These are phyloP conservation scores for Cryptococcus deneoformans DNA, from an alignment of 1,284 basidiomycete species.

Conservation along the genomic window DNA sequence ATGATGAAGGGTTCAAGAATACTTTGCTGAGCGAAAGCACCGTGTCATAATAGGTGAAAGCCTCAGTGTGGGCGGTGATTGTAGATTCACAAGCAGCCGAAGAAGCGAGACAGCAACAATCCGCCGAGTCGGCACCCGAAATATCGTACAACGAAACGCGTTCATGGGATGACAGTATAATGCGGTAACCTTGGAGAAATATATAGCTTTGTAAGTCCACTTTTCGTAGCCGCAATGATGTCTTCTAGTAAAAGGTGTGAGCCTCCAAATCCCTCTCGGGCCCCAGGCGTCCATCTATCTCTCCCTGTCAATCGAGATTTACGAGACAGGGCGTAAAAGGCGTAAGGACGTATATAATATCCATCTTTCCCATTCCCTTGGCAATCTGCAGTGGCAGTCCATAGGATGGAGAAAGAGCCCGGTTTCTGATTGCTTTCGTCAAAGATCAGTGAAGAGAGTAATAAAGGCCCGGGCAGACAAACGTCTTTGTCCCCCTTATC, in stretches of 20 bases:
- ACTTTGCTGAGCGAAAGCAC: constrained; percentile 5
- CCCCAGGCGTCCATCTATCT: constrained; percentile 18
- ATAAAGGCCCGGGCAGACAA: constrained; percentile 26
- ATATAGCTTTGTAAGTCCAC: background rate
- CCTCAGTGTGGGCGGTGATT: constrained; percentile 91
- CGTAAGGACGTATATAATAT: constrained; percentile 21
- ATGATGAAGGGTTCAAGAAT: background rate
- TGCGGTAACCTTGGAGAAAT: background rate
- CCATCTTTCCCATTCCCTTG: background rate
- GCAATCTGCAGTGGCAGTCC: background rate
- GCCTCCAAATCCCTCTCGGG: constrained; percentile 1
- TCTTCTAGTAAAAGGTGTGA: constrained; percentile 41
- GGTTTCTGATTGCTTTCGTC: constrained; percentile 17
- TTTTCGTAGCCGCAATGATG: constrained; percentile 27
- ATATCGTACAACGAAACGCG: constrained; percentile 6
- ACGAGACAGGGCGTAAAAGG: constrained; percentile 21
- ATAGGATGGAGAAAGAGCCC: constrained; percentile 2
- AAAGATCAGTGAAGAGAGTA: constrained; percentile 7
- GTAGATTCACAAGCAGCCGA: constrained; percentile 65
- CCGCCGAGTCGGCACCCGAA: constrained; percentile 1
- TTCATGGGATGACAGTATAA: constrained; percentile 13
- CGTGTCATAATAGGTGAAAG: constrained; percentile 67
- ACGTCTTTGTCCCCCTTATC: background rate
- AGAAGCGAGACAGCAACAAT: constrained; percentile 24
- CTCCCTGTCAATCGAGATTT: constrained; percentile 7